phyloP scores from a whole-genome alignment of 106 monocot genomes.

The Amphibolis antarctica region DNA sequence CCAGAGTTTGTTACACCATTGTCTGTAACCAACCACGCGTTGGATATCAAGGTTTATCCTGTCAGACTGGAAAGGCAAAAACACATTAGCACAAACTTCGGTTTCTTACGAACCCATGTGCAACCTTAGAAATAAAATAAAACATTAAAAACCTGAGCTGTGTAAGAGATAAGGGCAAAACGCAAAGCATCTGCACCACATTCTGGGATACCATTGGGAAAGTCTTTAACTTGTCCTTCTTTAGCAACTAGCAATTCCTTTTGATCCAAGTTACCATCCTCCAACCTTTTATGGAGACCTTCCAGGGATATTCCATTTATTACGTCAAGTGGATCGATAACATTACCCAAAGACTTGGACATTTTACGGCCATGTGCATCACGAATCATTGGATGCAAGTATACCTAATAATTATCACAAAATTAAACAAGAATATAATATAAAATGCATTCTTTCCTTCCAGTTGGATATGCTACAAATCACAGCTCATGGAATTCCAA shows the following conservation, averaged over 20 bases:
- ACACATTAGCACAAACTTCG: neutral
- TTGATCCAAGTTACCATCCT: constrained; percentile 81
- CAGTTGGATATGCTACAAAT: no score
- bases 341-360: constrained; percentile 96
- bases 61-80: constrained; percentile 48
- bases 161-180: constrained; percentile 90
- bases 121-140: constrained; percentile 2
- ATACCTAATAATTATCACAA: constrained; percentile 42
- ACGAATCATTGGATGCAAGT: constrained; percentile 96
- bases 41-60: constrained; percentile 85
- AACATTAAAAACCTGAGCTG: constrained; percentile 63
- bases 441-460: no score
- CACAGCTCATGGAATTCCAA: no score
- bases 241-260: constrained; percentile 66
- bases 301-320: constrained; percentile 94
- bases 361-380: constrained; percentile 99
- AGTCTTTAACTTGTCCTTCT: constrained; percentile 79
- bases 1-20: constrained; percentile 99
- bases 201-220: constrained; percentile 85
- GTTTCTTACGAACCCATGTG: neutral
- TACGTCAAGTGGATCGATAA: constrained; percentile 96
- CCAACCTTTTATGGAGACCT: constrained; percentile 75
- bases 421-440: neutral
- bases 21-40: constrained; percentile 76
- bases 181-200: constrained; percentile 96